phyloP scores from a whole-genome alignment of 208 protist species.

The Tritrichomonas musculus region DNA sequence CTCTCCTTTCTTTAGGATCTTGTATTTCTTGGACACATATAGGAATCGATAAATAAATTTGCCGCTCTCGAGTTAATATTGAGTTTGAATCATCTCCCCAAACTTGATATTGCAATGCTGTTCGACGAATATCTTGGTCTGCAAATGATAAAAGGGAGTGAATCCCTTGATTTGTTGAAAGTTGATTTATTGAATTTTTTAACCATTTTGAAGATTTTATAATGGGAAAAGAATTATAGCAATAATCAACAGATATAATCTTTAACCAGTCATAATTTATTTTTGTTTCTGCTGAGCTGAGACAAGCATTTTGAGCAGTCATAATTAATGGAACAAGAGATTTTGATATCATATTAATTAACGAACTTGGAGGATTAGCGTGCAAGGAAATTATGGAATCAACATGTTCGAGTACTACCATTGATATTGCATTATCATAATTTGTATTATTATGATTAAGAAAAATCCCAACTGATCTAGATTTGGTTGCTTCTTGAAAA shows the following conservation, averaged over 20 bases:
- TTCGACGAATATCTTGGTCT: not conserved
- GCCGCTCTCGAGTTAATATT: not conserved
- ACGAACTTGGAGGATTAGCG: not conserved
- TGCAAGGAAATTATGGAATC: not conserved
- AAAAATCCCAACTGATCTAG: not conserved
- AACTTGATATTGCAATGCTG: not conserved
- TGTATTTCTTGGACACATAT: not conserved
- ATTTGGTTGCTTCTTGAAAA: not conserved
- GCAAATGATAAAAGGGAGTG: not conserved
- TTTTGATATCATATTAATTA: not conserved
- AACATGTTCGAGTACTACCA: not conserved
- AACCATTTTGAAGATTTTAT: not conserved
- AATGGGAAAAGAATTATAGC: not conserved
- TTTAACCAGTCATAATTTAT: too few relatives aligned
- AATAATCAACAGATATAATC: not conserved
- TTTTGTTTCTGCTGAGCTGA: not conserved
- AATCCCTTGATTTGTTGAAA: not conserved
- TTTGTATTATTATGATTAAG: not conserved
- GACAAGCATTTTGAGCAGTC: not conserved
- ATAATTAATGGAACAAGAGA: not conserved
- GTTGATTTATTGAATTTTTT: not conserved
- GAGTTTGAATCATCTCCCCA: not conserved
- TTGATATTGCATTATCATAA: not conserved
- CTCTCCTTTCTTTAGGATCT: not conserved
- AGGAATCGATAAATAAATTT: not conserved